Evolutionary conservation across 306 rosid species (phyloP).

Genomic region (Malus asiatica): DNA sequence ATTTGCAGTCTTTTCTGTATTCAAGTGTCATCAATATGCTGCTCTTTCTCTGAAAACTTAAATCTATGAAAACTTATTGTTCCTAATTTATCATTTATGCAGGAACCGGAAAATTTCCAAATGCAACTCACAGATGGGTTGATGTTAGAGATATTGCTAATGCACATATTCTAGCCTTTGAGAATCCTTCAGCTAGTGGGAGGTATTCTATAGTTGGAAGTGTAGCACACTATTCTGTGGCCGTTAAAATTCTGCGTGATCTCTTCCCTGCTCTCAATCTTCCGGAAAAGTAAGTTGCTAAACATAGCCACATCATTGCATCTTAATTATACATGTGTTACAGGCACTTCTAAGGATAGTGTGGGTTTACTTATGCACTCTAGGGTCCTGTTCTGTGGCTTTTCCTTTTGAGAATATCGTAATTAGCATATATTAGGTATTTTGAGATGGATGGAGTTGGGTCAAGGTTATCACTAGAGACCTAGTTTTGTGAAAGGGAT

Average conservation of each 20-base stretch:
- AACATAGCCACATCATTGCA: background rate
- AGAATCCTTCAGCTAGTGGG: slow-evolving; percentile 47
- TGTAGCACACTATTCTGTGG: slow-evolving; percentile 28
- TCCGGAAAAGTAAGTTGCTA: slow-evolving; percentile 26
- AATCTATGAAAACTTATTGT: background rate
- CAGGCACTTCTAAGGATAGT: too few relatives aligned
- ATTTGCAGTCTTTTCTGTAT: too few relatives aligned
- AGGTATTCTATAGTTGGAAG: slow-evolving; percentile 33
- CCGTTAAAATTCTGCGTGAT: slow-evolving; percentile 24
- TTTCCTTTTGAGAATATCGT: too few relatives aligned
- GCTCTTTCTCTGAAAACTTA: background rate
- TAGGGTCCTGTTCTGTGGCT: too few relatives aligned
- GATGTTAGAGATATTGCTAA: slow-evolving; percentile 50
- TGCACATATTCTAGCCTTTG: slow-evolving; percentile 53
- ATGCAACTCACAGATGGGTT: slow-evolving; percentile 23
- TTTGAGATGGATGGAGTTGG: too few relatives aligned
- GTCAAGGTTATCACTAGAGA: too few relatives aligned
- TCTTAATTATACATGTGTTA: too few relatives aligned
- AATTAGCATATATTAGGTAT: too few relatives aligned
- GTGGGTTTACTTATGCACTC: too few relatives aligned
- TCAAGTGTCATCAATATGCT: too few relatives aligned
- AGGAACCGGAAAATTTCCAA: slow-evolving; percentile 33
- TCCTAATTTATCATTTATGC: background rate
- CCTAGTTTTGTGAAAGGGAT: too few relatives aligned
- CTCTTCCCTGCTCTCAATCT: slow-evolving; percentile 39